Percentiles rank a stretch among this genome's conserved stretches.
Evolutionary conservation across 306 rosid genomes (phyloP).

Genomic region (Luffa aegyptiaca): DNA sequence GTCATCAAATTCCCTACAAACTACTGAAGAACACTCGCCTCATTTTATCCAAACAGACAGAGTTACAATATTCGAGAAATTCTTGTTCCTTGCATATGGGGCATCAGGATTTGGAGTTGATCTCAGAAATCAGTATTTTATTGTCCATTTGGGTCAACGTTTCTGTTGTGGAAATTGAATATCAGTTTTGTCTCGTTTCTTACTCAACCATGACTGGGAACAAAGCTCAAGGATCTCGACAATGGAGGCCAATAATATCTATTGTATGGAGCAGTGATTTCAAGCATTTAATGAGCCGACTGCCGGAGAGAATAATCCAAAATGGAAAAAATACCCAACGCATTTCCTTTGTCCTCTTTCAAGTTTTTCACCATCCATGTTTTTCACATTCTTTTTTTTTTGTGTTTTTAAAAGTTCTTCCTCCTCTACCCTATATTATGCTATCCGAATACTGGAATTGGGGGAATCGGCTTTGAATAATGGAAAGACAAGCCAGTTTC

Average conservation of each 20-base stretch:
- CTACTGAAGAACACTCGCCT: no score
- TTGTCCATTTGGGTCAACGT: not conserved
- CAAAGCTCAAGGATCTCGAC: not conserved
- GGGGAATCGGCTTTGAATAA: not conserved
- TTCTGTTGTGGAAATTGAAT: not conserved
- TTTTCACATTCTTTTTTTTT: no score
- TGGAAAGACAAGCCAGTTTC: constrained; percentile 15
- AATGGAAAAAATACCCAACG: not conserved
- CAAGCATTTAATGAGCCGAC: not conserved
- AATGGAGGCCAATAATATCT: not conserved
- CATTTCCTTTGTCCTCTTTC: no score
- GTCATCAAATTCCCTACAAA: no score
- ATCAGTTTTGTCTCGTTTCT: not conserved
- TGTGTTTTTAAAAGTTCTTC: no score
- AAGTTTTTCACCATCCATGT: no score
- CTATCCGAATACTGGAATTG: not conserved
- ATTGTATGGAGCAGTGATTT: not conserved
- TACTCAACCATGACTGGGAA: not conserved
- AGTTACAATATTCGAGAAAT: no score
- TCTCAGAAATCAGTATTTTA: no score
- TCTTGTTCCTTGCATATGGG: no score
- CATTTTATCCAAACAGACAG: no score
- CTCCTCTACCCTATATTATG: not conserved
- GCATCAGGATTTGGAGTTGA: no score
- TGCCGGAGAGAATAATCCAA: not conserved